Percentiles rank a stretch among this genome's conserved stretches.
These are phyloP conservation scores for Neurospora sp. DNA, from an alignment of 495 filamentous ascomycete species.

Conservation along the genomic window DNA sequence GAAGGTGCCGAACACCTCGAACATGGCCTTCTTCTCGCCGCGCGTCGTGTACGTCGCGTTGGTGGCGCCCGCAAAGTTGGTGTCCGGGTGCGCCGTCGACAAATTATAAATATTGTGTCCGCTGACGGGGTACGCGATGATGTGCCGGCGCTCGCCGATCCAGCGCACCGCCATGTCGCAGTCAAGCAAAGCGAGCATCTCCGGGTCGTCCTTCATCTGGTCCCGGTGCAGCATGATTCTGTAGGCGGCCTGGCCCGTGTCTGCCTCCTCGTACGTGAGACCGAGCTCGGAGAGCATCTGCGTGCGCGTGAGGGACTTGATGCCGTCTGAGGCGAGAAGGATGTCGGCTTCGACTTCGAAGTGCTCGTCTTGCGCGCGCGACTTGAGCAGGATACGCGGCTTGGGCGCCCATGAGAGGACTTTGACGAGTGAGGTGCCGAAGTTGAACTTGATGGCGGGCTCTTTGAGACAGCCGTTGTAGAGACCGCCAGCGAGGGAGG, in stretches of 20 bases:
- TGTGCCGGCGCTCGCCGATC: constrained; percentile 70
- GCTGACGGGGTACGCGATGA: constrained; percentile 73
- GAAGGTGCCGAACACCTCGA: constrained; percentile 59
- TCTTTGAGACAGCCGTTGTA: constrained; percentile 58
- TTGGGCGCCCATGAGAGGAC: constrained; percentile 46
- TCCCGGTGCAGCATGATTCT: constrained; percentile 67
- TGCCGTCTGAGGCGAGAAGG: constrained; percentile 62
- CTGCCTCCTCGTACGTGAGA: constrained; percentile 48
- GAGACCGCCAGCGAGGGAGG: constrained; percentile 58
- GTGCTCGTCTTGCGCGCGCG: constrained; percentile 40
- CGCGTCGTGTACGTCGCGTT: constrained; percentile 69
- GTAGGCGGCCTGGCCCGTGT: constrained; percentile 75
- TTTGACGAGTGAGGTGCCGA: constrained; percentile 43
- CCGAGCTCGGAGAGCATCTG: constrained; percentile 50
- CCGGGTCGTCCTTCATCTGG: constrained; percentile 56
- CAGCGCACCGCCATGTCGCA: constrained; percentile 61
- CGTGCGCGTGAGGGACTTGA: constrained; percentile 55
- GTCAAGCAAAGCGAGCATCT: constrained; percentile 58
- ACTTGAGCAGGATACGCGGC: constrained; percentile 45
- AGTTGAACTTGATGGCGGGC: constrained; percentile 58
- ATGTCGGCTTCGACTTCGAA: constrained; percentile 55
- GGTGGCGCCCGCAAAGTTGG: constrained; percentile 59
- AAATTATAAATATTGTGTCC: constrained; percentile 73
- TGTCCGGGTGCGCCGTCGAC: constrained; percentile 64
- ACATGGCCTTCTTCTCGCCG: constrained; percentile 58